Base-by-base conservation (phyloP, 306 rosid genomes). In the Ceratonia siliqua region DNA sequence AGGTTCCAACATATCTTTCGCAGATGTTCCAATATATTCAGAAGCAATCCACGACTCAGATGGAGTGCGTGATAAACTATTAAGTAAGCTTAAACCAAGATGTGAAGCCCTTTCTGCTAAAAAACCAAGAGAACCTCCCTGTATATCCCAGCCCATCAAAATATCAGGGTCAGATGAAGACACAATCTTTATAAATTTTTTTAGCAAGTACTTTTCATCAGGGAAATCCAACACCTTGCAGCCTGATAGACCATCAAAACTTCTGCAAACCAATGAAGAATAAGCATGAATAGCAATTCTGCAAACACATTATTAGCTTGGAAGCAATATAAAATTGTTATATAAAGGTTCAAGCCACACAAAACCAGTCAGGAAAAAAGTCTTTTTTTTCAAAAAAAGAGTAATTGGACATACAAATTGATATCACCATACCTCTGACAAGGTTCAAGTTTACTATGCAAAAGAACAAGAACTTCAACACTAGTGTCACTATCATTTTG, bases 101-200 rank as follows among this genome's bases (percentile, higher is more conserved):
- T 79, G 78, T 4, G 91, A 87, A 66, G 97, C 94, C 80, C 97
- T 88, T 86, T 94, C 94, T 43, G 98, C 97, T 76, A 94, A 84
- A 90, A 77, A 94, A 30, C 97, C 98, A 82, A 94, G 91, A 83
- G 98, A 94, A 83, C 94, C 70, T 52, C 96, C 86, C 84, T 94
- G 98, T 81, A 91, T 81, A 84, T 91, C 98, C 97, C 97, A 94
- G 17, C 97, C 97, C 89, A 94, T 85, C 76, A 94, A 74, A 64
- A 94, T 81, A 83, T 94, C 97, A 0, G 93, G 98, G 73, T 94
- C 91, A 78, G 81, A 82, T 48, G 89, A 80, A 70, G 87, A 80
- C 24, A 94, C 80, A 55, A 91, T 79, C 83, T 88, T 87, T 13
- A 85, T 83, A 75, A 94, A 87, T 72, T 90, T 84, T 82, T 84